Percentiles rank a stretch among this genome's conserved stretches.
Evolutionary conservation across 257 asterid genomes (phyloP).

Genomic region (Pogostemon cablin): DNA sequence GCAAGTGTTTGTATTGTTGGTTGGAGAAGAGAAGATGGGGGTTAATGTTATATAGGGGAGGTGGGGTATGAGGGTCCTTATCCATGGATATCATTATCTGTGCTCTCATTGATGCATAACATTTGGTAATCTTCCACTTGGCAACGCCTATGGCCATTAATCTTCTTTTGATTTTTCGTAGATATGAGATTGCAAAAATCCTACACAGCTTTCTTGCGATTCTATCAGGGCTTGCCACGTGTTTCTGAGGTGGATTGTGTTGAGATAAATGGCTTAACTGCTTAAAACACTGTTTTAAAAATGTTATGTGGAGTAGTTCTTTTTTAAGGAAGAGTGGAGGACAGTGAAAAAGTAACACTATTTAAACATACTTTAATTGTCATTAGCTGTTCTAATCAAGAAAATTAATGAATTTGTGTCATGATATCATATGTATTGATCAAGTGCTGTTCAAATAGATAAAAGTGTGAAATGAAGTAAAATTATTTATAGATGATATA

Average conservation of each 20-base stretch:
- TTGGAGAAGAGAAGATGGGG: not conserved
- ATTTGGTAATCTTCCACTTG: constrained; percentile 2
- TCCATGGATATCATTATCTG: constrained; percentile 18
- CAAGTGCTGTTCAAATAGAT: too few species aligned
- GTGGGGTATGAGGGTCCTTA: constrained; percentile 3
- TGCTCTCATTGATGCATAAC: constrained; percentile 17
- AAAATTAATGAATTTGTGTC: too few species aligned
- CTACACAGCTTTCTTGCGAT: not conserved
- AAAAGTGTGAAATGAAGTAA: too few species aligned
- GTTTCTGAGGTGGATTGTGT: not conserved
- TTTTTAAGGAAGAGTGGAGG: too few species aligned
- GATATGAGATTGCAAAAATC: not conserved
- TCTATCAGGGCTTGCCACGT: constrained; percentile 20
- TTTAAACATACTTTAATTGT: too few species aligned
- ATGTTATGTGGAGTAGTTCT: too few species aligned
- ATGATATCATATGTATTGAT: too few species aligned
- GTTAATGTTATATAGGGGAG: not conserved
- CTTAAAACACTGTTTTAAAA: too few species aligned
- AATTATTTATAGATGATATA: too few species aligned
- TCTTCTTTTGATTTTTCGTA: not conserved
- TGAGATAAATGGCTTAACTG: too few species aligned
- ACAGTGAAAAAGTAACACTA: too few species aligned
- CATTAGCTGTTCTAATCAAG: too few species aligned
- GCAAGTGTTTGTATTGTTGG: not conserved
- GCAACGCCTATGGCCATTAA: not conserved